Evolutionary conservation across 805 yeast species (phyloP), one percentile per base, ranked within the genome.

Genomic region (Starmerella stellata): DNA sequence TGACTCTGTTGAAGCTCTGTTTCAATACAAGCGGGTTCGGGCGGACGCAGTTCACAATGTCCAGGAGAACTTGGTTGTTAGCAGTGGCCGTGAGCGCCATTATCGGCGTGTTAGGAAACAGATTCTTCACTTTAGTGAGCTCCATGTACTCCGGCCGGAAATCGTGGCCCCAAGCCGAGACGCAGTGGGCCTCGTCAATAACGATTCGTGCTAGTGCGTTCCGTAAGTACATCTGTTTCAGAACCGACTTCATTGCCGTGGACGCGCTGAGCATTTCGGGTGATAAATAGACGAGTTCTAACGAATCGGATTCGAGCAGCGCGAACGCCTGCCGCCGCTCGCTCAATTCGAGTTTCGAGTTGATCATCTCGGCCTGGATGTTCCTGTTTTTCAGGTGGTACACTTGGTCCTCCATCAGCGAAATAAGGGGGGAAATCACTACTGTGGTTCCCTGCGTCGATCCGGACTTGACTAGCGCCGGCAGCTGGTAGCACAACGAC

Each of bases 61-160:
- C 98, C 62, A 75, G 61, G 48, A 82, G 64, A 9, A 90, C 98
- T 46, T 76, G 78, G 39, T 78, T 82, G 55, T 82, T 90, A 1
- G 98, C 98, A 0, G 98, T 90, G 0, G 96, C 98, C 0, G 98
- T 90, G 42, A 90, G 64, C 0, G 96, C 98, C 82, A 90, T 83
- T 44, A 90, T 64, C 1, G 98, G 98, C 4, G 82, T 72, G 37
- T 68, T 68, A 0, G 93, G 92, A 53, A 69, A 90, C 36, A 71
- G 68, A 16, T 61, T 57, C 51, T 82, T 82, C 57, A 90, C 79
- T 46, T 66, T 68, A 27, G 73, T 71, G 52, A 90, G 64, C 9
- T 75, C 78, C 50, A 83, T 80, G 60, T 90, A 90, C 57, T 90
- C 96, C 0, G 96, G 95, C 38, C 98, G 66, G 57, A 90, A 90